These are phyloP conservation scores for Amauroascus niger DNA, from an alignment of 2,329 filamentous ascomycete genomes.

Conservation along the genomic window DNA sequence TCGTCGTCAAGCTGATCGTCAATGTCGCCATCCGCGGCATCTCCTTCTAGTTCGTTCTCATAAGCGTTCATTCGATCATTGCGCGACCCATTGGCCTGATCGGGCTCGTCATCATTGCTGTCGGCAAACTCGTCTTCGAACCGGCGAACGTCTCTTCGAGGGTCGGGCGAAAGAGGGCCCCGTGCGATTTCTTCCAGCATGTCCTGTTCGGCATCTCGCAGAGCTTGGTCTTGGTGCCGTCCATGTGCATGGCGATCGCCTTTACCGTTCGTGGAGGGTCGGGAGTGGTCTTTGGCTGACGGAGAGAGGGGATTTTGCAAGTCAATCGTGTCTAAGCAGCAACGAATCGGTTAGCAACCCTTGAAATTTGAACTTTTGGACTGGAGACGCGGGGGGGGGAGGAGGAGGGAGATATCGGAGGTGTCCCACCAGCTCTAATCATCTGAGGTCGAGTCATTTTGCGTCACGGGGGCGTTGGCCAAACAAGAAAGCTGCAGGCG, in stretches of 20 bases:
- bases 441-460: constrained; percentile 38
- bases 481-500: neutral
- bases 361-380: no score
- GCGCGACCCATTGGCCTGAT: constrained; percentile 19
- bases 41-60: constrained; percentile 25
- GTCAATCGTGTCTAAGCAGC: constrained; percentile 78
- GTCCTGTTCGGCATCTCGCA: constrained; percentile 72
- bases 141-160: constrained; percentile 36
- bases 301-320: constrained; percentile 72
- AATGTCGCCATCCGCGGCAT: constrained; percentile 54
- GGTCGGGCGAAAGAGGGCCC: constrained; percentile 52
- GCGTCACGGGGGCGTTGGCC: neutral
- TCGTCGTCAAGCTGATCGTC: constrained; percentile 55
- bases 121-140: constrained; percentile 28
- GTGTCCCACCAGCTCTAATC: constrained; percentile 38
- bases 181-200: constrained; percentile 60
- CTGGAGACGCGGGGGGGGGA: no score
- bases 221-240: constrained; percentile 70
- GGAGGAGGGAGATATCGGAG: no score
- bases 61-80: constrained; percentile 19
- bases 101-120: constrained; percentile 26
- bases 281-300: constrained; percentile 71
- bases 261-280: constrained; percentile 41
- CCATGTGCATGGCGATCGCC: constrained; percentile 51
- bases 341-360: no score